Percentiles rank a stretch among this genome's conserved stretches.
Conservation (phyloP, 2,329 filamentous ascomycete genomes). For the Claviceps humidiphila region DNA sequence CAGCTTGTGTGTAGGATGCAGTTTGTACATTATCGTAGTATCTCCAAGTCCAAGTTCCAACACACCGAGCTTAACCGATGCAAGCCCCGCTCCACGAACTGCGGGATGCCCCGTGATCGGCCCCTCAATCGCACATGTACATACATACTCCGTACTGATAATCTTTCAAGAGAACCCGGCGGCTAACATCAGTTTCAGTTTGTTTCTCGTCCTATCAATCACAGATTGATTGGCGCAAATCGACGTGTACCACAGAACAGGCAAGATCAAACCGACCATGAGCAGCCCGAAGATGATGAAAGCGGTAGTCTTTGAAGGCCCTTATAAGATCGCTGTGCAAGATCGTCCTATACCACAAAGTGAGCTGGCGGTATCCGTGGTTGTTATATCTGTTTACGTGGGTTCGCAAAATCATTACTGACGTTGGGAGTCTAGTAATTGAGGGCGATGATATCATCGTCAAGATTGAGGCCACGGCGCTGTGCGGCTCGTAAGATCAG, state of each 20-base stretch:
- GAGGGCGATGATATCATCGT: slow-evolving; percentile 65
- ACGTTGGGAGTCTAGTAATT: slow-evolving; percentile 34
- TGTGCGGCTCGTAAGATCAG: slow-evolving; percentile 70
- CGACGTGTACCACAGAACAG: no score
- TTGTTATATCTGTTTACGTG: not conserved
- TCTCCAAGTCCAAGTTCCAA: no score
- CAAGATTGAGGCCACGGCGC: slow-evolving; percentile 67
- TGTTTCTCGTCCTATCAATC: not conserved
- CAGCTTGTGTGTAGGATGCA: not conserved
- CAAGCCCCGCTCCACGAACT: slow-evolving; percentile 8
- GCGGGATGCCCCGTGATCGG: not conserved
- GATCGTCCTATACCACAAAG: slow-evolving; percentile 63
- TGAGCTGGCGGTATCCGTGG: slow-evolving; percentile 7
- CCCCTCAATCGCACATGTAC: not conserved
- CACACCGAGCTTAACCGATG: not conserved
- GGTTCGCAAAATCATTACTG: not conserved
- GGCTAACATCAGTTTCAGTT: no score
- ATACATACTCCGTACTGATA: no score
- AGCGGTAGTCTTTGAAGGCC: slow-evolving; percentile 76
- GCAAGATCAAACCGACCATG: slow-evolving; percentile 13
- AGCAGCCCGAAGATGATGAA: slow-evolving; percentile 52
- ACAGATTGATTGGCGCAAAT: not conserved
- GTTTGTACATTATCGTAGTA: not conserved
- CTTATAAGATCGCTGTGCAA: slow-evolving; percentile 61
- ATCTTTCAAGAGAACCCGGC: not conserved